Conservation (phyloP, 768 basidiomycete genomes). For the Termitomyces heimii region DNA sequence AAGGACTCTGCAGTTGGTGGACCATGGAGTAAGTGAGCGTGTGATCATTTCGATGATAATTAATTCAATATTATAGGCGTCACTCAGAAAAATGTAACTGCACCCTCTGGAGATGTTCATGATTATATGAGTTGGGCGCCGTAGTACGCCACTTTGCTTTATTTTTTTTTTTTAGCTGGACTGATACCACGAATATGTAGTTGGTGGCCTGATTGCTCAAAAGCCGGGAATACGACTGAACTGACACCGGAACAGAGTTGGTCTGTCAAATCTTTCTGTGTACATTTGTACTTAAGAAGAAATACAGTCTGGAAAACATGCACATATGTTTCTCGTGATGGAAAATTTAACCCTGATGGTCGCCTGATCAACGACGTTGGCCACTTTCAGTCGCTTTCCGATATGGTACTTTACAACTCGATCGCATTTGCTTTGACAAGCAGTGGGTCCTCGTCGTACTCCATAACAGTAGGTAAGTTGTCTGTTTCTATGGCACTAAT, state of each 20-base stretch:
- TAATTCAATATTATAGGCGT: slow-evolving; percentile 33
- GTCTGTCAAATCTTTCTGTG: slow-evolving; percentile 3
- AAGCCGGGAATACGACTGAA: slow-evolving; percentile 51
- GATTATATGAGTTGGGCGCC: slow-evolving; percentile 72
- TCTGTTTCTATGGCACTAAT: background rate
- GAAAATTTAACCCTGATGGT: slow-evolving; percentile 60
- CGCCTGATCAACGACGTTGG: slow-evolving; percentile 51
- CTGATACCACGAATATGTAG: slow-evolving; percentile 19
- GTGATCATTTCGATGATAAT: background rate
- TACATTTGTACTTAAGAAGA: background rate
- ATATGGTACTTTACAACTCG: slow-evolving; percentile 58
- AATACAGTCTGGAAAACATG: slow-evolving; percentile 51
- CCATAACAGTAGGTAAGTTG: slow-evolving; percentile 34
- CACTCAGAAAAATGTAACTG: slow-evolving; percentile 36
- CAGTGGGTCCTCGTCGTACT: slow-evolving; percentile 29
- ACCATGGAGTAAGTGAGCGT: slow-evolving; percentile 46
- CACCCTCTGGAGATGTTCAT: slow-evolving; percentile 49
- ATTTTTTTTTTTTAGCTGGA: background rate
- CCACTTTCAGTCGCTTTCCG: slow-evolving; percentile 47
- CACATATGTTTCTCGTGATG: slow-evolving; percentile 50
- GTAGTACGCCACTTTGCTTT: slow-evolving; percentile 37
- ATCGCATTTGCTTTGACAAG: slow-evolving; percentile 47
- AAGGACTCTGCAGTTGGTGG: slow-evolving; percentile 32
- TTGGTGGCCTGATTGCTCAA: slow-evolving; percentile 60
- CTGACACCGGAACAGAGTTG: slow-evolving; percentile 47